Evolutionary conservation across 192 early-diverging fungal species (phyloP), one percentile per base, ranked within the genome.

Genomic region (Spizellomyces punctatus): DNA sequence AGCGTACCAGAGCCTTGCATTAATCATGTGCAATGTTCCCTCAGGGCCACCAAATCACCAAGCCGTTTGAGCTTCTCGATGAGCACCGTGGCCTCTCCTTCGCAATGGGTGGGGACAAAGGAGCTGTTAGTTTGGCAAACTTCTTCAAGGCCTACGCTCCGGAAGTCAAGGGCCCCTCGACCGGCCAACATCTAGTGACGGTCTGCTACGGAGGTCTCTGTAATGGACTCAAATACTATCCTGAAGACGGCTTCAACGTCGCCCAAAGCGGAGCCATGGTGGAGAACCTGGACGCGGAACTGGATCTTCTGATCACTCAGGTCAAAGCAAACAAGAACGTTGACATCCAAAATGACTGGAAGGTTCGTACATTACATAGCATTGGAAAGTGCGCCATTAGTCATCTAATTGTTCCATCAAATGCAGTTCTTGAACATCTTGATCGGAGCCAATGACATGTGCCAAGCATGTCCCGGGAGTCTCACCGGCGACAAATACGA

Each of bases 381-480:
- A 36, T 36, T 36, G 27, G 27, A 36, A 36, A 36, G 50, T n/a
- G n/a, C 50, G 50, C 50, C 17, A 2, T 54, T 54, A 19, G 50
- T 54, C 50, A 54, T 54, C 17, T 54, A 19, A 54, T 54, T 12
- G 1, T 54, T 12, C 17, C 17, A 19, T n/a, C 50, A 54, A 54
- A n/a, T 12, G 4, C 50, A 54, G 36, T 68, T 42, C 42, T 41
- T 67, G 49, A 67, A 14, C 10, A 1, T 67, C 16, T 22, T 67
- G 49, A 67, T 67, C 50, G 66, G 66, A 17, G 48, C 66, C 46
- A 67, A 67, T 36, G 66, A 67, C 36, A 14, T 67, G 17, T 67
- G 50, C 19, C 12, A 16, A 14, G 49, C 66, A 14, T 67, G 66
- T 36, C 16, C 50, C 2, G 19, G 12, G 10, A 16, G 14, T 12